Base-by-base conservation (phyloP, 208 protist species). In the Crithidia expoeki region DNA sequence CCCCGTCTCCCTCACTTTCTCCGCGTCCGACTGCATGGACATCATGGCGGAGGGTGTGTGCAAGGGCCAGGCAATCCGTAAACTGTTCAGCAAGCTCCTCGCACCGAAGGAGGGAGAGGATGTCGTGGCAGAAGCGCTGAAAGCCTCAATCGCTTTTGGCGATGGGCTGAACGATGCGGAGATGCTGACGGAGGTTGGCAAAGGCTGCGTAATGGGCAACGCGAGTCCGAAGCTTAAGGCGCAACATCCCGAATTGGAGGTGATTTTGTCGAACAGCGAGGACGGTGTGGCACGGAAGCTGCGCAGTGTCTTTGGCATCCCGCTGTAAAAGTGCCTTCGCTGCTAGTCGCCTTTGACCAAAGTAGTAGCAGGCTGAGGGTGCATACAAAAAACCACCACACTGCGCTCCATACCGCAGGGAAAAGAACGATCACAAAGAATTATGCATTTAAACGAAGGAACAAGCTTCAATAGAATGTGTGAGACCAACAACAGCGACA, bases 181-280 rank as follows among this genome's bases (percentile, higher is more conserved):
- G 36, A 87, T 90, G 81, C 60, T 90, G 19, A 33, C 27, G 52
- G 34, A 65, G 49, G 72, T 56, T 5, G 85, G 82, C 0, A 81
- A 86, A 53, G 81, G 85, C 5, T 90, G 70, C 34, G 64, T 88
- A 17, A 88, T 90, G 85, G 58, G 53, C 14, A 90, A 90, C 59
- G 72, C 72, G 0, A 78, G 77, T 44, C 76, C 81, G 17, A 70
- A 71, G 28, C 65, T 90, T 21, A 79, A 72, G 36, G 70, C 58
- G 30, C 58, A 62, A 50, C 73, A 74, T 57, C 67, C 72, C 2
- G 64, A 79, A 16, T 38, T 90, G 57, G 82, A 88, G 66, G 75
- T 87, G 27, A 69, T 88, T 25, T 67, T 32, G 17, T 36, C 57
- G 33, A 85, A 86, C 66, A 53, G 47, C 46, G 72, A 90, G 28